phyloP scores from a whole-genome alignment of 2,329 filamentous ascomycete species.

The Penicillium sp. region DNA sequence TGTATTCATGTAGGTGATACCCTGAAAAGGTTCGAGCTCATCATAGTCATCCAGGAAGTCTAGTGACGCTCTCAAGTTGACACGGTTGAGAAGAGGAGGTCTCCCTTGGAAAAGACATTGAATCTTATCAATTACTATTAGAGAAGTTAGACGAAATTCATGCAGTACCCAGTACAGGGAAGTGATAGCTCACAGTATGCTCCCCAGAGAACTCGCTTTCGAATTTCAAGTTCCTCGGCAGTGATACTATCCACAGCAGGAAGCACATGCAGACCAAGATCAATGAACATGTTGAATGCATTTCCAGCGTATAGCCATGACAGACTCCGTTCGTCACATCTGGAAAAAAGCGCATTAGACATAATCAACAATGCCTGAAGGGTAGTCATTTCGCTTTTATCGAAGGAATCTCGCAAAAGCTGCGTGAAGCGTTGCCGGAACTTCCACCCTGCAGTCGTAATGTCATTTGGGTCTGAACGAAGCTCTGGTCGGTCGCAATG shows the following conservation, averaged over 20 bases:
- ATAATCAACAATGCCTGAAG: slow-evolving; percentile 54
- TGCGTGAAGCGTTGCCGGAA: slow-evolving; percentile 49
- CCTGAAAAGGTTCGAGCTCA: slow-evolving; percentile 50
- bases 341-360: slow-evolving; percentile 50
- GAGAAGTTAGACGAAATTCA: not conserved
- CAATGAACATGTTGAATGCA: slow-evolving; percentile 53
- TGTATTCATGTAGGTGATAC: slow-evolving; percentile 34
- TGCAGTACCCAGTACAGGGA: not conserved
- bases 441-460: slow-evolving; percentile 48
- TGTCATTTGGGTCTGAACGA: slow-evolving; percentile 46
- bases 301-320: slow-evolving; percentile 54
- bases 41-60: slow-evolving; percentile 30
- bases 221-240: slow-evolving; percentile 47
- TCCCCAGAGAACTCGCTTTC: slow-evolving; percentile 47
- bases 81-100: slow-evolving; percentile 44
- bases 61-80: slow-evolving; percentile 48
- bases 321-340: slow-evolving; percentile 51
- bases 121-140: slow-evolving; percentile 47
- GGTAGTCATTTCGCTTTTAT: slow-evolving; percentile 52
- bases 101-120: slow-evolving; percentile 55
- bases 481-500: slow-evolving; percentile 48
- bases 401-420: slow-evolving; percentile 47
- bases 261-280: slow-evolving; percentile 49
- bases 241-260: slow-evolving; percentile 38
- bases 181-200: slow-evolving; percentile 32